These are phyloP conservation scores for Areca catechu DNA, from an alignment of 176 grass and related monocot genomes.

Conservation along the genomic window DNA sequence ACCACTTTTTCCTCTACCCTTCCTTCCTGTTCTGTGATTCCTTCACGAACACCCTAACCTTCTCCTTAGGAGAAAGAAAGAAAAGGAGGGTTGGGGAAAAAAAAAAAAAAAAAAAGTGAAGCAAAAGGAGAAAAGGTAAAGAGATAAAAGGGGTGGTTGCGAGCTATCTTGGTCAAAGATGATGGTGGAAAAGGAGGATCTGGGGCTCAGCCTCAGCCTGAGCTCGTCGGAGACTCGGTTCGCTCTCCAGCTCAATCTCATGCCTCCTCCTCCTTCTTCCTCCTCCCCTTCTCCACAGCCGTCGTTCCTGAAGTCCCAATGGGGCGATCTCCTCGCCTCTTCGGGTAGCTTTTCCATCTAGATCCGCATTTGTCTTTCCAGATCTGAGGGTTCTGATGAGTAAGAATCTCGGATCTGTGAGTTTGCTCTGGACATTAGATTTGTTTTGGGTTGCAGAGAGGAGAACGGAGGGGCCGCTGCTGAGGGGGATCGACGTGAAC, in stretches of 20 bases:
- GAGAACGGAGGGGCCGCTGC: conserved; percentile 36
- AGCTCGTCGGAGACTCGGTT: conserved; percentile 21
- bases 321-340: conserved; percentile 24
- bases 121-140: not conserved
- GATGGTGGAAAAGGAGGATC: conserved; percentile 27
- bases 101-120: not conserved
- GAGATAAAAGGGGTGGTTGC: not conserved
- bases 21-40: not conserved
- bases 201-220: conserved; percentile 53
- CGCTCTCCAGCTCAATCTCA: not conserved
- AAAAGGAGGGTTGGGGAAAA: conserved; percentile 1
- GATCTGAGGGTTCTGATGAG: too few species aligned
- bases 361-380: too few species aligned
- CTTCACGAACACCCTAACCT: not conserved
- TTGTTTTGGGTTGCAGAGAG: conserved; percentile 4
- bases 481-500: conserved; percentile 80
- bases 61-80: conserved; percentile 20
- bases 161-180: not conserved
- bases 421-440: too few species aligned
- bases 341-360: not conserved
- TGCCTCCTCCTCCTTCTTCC: conserved; percentile 12
- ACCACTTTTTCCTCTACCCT: too few species aligned
- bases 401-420: too few species aligned
- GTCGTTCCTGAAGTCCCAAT: conserved; percentile 4
- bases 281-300: not conserved